Evolutionary conservation across 1,139 yeast genomes (phyloP), one percentile per base, ranked within the genome.

Genomic region (Nakaseomyces delphensis): DNA sequence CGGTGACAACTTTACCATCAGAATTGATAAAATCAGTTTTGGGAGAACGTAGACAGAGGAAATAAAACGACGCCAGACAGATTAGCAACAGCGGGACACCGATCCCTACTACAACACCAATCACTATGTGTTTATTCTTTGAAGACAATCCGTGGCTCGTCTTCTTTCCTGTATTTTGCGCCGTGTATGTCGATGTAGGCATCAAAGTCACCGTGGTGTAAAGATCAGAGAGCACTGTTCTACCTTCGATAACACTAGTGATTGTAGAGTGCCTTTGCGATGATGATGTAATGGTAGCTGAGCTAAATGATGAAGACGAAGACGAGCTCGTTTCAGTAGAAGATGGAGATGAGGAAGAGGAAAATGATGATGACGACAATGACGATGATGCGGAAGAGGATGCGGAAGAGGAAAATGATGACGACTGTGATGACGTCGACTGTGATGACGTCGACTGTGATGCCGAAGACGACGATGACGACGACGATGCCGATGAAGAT

Each of bases 21-120:
- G 68, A 62, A 44, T 67, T 65, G 43, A 66, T 60, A 46, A 66
- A 66, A 23, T 58, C 56, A 20, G 62, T 59, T 40, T 56, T 59
- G 27, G 54, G 56, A 24, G 62, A 52, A 41, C 55, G 58, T 30
- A 60, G 48, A 40, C 63, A 62, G 39, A 50, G 54, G 44, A 53
- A 50, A 45, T 62, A 63, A 14, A 58, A 44, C 5, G 55, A 33
- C 5, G 48, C 43, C 0, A 49, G 33, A 0, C 57, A 20, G 0
- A 48, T 46, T 2, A 55, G 35, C 2, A 66, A 15, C 4, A 66
- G 9, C 7, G 70, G 70, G 2, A 64, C 54, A 36, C 69, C 69
- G 28, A 66, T 50, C 14, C 70, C 70, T 3, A 66, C 71, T 14
- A 68, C 71, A 41, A 72, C 70, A 33, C 79, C 79, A 38, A 73